Evolutionary conservation across 2,329 filamentous ascomycete genomes (phyloP).

Genomic region (Cercospora nicotianae): DNA sequence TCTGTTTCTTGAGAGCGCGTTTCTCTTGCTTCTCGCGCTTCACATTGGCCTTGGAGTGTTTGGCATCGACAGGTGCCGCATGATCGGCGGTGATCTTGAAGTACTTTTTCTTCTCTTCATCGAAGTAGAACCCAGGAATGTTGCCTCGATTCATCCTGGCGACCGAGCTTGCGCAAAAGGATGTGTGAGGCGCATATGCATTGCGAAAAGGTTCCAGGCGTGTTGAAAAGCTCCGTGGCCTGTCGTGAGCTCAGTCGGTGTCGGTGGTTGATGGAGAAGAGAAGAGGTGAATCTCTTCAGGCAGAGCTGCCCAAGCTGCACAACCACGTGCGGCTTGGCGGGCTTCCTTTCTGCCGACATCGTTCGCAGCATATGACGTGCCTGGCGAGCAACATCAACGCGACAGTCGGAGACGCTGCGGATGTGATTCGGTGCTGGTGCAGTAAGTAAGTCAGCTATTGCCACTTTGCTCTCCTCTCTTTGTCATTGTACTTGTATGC

Average conservation of each 20-base stretch:
- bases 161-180: background rate
- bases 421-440: background rate
- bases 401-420: background rate
- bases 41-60: constrained; percentile 47
- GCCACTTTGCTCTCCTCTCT: constrained; percentile 5
- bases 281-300: background rate
- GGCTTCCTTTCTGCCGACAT: background rate
- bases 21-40: constrained; percentile 32
- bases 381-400: background rate
- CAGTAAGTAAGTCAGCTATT: background rate
- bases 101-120: constrained; percentile 52
- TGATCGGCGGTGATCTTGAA: constrained; percentile 49
- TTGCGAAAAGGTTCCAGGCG: background rate
- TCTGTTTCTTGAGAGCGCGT: constrained; percentile 37
- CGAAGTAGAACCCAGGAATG: constrained; percentile 45
- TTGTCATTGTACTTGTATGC: background rate
- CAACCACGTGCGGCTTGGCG: background rate
- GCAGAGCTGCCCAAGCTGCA: background rate
- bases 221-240: background rate
- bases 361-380: background rate
- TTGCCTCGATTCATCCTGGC: constrained; percentile 42
- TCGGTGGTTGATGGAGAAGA: background rate
- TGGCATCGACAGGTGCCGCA: constrained; percentile 38
- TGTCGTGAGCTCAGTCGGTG: background rate
- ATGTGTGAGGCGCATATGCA: background rate